Conservation (phyloP, 2,329 filamentous ascomycete species). For the Rhinocladiella similis region DNA sequence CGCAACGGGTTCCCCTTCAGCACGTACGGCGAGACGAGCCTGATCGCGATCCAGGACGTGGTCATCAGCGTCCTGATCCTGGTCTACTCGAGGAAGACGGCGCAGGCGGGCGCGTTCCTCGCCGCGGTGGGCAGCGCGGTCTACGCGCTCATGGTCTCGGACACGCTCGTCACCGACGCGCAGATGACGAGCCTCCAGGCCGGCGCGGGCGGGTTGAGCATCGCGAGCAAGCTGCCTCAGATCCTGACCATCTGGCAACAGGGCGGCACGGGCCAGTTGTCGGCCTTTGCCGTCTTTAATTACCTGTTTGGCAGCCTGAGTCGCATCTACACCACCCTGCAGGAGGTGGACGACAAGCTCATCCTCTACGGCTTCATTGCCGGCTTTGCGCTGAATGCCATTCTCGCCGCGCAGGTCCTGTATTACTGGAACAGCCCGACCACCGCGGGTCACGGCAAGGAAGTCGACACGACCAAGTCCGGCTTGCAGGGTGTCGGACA, state of each 20-base stretch:
- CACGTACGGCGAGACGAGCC: constrained; percentile 91
- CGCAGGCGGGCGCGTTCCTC: constrained; percentile 73
- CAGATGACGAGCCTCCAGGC: constrained; percentile 76
- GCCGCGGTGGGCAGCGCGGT: constrained; percentile 70
- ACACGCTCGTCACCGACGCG: constrained; percentile 64
- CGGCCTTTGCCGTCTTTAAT: constrained; percentile 97
- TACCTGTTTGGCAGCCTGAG: constrained; percentile 90
- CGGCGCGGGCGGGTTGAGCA: constrained; percentile 75
- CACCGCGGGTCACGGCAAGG: constrained; percentile 28
- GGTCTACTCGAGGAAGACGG: constrained; percentile 71
- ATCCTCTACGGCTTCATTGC: constrained; percentile 94
- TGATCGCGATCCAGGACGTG: constrained; percentile 91
- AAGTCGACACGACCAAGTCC: constrained; percentile 12
- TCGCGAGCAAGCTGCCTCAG: constrained; percentile 92
- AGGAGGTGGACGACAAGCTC: constrained; percentile 94
- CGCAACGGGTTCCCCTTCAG: constrained; percentile 92
- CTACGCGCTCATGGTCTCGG: constrained; percentile 67
- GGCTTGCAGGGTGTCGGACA: constrained; percentile 18
- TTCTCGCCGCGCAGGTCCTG: constrained; percentile 86
- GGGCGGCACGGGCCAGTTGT: constrained; percentile 91
- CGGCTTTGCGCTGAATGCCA: constrained; percentile 83
- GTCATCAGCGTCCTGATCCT: constrained; percentile 84
- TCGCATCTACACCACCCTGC: constrained; percentile 94
- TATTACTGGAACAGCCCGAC: constrained; percentile 82
- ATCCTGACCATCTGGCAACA: constrained; percentile 82